Evolutionary conservation across 805 yeast genomes (phyloP).

Genomic region (Wickerhamomyces mucosus): DNA sequence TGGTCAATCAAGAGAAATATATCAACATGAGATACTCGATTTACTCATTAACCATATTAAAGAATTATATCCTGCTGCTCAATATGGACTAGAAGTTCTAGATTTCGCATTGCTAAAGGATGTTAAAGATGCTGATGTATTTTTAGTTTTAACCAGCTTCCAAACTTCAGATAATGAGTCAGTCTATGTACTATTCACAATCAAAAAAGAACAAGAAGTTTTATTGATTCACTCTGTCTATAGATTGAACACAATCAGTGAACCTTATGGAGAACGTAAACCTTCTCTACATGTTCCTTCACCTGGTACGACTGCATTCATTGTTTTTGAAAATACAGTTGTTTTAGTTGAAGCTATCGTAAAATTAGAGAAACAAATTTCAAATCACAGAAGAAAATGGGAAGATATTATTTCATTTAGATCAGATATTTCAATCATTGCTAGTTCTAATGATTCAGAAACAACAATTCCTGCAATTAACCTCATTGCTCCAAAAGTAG

Average conservation of each 20-base stretch:
- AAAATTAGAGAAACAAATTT: constrained; percentile 21
- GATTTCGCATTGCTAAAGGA: constrained; percentile 48
- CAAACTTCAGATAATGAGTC: constrained; percentile 19
- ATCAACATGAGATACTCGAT: constrained; percentile 27
- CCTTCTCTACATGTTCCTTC: constrained; percentile 50
- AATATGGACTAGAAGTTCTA: constrained; percentile 40
- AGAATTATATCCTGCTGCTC: constrained; percentile 43
- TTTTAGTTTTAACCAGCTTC: constrained; percentile 37
- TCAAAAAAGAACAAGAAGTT: constrained; percentile 41
- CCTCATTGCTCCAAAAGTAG: constrained; percentile 43
- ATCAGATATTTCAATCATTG: constrained; percentile 41
- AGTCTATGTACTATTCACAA: constrained; percentile 42
- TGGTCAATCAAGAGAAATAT: constrained; percentile 30
- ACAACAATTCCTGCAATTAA: constrained; percentile 35
- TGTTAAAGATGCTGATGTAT: constrained; percentile 27
- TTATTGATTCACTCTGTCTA: constrained; percentile 55
- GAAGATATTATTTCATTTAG: constrained; percentile 67
- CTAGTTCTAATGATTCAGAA: constrained; percentile 35
- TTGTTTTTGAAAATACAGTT: constrained; percentile 49
- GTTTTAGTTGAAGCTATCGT: constrained; percentile 54
- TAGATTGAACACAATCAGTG: constrained; percentile 42
- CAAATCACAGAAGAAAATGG: constrained; percentile 47
- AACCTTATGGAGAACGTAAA: constrained; percentile 18
- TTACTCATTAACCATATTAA: constrained; percentile 30
- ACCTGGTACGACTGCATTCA: constrained; percentile 51